phyloP scores from a whole-genome alignment of 352 stramenopile species.

The Phytophthora hibernalis region DNA sequence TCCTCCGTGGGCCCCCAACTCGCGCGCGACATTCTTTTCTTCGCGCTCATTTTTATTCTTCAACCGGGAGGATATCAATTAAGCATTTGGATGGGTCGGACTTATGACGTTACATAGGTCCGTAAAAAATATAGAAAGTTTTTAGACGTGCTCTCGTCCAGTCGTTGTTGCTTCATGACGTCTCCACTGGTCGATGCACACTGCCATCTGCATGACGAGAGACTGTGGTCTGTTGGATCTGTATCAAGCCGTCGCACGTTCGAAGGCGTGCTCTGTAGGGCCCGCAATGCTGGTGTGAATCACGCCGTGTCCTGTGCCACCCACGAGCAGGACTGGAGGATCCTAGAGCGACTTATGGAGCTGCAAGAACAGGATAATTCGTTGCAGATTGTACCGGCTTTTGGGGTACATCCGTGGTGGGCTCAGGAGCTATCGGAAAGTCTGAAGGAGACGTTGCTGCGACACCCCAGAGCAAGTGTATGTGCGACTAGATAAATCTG shows the following conservation, averaged over 20 bases:
- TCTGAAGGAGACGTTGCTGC: conserved; percentile 42
- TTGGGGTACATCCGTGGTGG: conserved; percentile 87
- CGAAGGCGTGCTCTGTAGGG: conserved; percentile 46
- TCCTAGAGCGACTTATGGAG: conserved; percentile 54
- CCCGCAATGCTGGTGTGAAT: conserved; percentile 43
- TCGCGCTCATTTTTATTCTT: conserved; percentile 35
- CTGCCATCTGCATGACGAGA: conserved; percentile 76
- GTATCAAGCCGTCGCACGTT: conserved; percentile 28
- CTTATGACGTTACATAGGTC: conserved; percentile 20
- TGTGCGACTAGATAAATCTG: conserved; percentile 19
- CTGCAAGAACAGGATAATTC: neutral
- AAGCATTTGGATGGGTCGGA: conserved; percentile 15
- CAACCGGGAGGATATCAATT: conserved; percentile 15
- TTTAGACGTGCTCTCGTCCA: neutral
- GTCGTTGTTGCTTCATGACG: conserved; percentile 23
- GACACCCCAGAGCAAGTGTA: conserved; percentile 62
- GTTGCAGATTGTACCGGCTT: conserved; percentile 55
- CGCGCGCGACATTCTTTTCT: conserved; percentile 29
- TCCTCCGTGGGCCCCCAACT: conserved; percentile 32
- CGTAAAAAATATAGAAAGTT: neutral
- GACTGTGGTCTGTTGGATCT: conserved; percentile 31
- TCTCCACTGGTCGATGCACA: conserved; percentile 61
- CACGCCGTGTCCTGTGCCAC: conserved; percentile 72
- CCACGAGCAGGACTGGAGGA: conserved; percentile 63
- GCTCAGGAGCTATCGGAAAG: conserved; percentile 38